Conservation (phyloP, 805 yeast genomes). For the Starmerella stellata region DNA sequence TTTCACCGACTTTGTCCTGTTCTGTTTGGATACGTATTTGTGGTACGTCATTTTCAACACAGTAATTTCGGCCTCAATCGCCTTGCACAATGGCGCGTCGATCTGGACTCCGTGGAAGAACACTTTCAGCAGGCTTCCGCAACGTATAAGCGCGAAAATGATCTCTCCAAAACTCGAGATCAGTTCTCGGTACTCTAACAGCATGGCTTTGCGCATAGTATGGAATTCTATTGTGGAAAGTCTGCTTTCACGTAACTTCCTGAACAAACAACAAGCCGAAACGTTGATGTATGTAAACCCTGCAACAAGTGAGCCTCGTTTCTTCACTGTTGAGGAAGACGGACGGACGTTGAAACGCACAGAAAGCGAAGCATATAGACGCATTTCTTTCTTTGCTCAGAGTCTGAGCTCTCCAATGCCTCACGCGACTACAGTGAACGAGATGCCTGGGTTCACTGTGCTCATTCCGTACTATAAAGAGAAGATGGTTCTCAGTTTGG, state of each 20-base stretch:
- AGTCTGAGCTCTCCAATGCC: conserved; percentile 74
- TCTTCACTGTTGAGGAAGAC: conserved; percentile 71
- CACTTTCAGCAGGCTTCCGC: conserved; percentile 56
- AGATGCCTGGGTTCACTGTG: conserved; percentile 70
- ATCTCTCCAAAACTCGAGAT: conserved; percentile 33
- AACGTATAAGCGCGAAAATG: conserved; percentile 54
- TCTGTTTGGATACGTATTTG: conserved; percentile 63
- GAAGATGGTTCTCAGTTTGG: conserved; percentile 54
- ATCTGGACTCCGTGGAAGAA: conserved; percentile 84
- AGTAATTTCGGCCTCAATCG: conserved; percentile 48
- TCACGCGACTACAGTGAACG: conserved; percentile 42
- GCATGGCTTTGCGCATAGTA: conserved; percentile 20
- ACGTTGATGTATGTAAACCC: conserved; percentile 42
- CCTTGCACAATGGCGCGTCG: conserved; percentile 59
- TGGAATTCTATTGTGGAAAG: conserved; percentile 77
- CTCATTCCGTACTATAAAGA: conserved; percentile 76
- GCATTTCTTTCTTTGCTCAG: conserved; percentile 79
- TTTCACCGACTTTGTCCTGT: conserved; percentile 46
- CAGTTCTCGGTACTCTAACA: background rate
- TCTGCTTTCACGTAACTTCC: conserved; percentile 63
- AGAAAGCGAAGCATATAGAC: conserved; percentile 48
- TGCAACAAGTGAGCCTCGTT: conserved; percentile 40
- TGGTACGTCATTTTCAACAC: conserved; percentile 79
- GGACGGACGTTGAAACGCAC: conserved; percentile 29
- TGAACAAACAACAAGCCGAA: conserved; percentile 56